Base-by-base conservation (phyloP, 2,329 filamentous ascomycete genomes). In the Alternaria tenuissima region DNA sequence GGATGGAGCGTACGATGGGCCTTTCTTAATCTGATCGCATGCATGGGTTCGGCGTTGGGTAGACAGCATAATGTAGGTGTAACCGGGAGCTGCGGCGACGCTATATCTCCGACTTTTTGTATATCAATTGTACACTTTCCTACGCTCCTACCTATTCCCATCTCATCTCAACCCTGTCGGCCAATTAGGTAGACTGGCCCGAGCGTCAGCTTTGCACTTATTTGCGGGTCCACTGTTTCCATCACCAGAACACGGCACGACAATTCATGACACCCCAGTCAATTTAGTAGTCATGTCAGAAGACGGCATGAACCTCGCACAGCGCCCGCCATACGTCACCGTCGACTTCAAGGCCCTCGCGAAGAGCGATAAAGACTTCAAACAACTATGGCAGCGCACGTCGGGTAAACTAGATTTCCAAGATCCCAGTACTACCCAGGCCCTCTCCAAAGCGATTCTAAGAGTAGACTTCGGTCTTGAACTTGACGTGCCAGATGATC, bases 371-470 rank as follows among this genome's bases (percentile, higher is more conserved):
- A 76, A 82, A 1, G 84, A 86, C 7, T 90, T 91, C 73, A 85
- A 86, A 3, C 85, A 85, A 75, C 79, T 83, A 51, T 74, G 73
- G 66, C 65, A 74, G 47, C 64, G 65, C 32, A 73, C 68, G 51
- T 86, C 86, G 61, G 83, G 83, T 8, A 87, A 89, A 65, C 82
- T 97, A 26, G 88, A 97, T 79, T 98, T 98, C 70, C 89, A 87
- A 52, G 86, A 97, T 70, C 90, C 94, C 5, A 81, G 84, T 51
- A 88, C 92, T 22, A 87, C 96, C 8, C 87, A 91, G 87, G 81
- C 85, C 68, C 83, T 98, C 49, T 96, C 94, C 11, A 93, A 91
- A 73, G 89, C 89, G 18, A 83, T 97, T 2, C 83, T 98, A 18
- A 87, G 86, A 60, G 79, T 86, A 14, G 90, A 97, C 76, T 98